Percentiles rank a stretch among this genome's conserved stretches.
Conservation (phyloP, 2,329 filamentous ascomycete species). For the Rhynchosporium secalis region DNA sequence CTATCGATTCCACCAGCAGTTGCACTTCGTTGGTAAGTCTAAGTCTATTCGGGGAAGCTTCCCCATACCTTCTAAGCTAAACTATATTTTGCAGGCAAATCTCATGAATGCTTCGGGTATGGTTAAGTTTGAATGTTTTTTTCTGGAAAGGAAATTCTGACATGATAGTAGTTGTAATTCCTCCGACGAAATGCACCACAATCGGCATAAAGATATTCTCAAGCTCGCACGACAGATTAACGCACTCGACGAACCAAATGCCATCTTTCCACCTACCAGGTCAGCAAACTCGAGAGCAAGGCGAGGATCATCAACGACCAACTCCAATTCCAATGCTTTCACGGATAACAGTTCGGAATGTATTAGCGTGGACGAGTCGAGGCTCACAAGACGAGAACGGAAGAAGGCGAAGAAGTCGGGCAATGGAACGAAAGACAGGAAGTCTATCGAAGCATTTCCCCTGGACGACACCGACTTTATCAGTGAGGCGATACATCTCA, state of each 20-base stretch:
- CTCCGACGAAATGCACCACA: slow-evolving; percentile 39
- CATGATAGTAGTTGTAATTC: slow-evolving; percentile 33
- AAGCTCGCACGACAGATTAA: slow-evolving; percentile 33
- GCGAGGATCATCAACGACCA: slow-evolving; percentile 15
- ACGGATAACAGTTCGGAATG: slow-evolving; percentile 31
- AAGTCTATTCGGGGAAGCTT: neutral
- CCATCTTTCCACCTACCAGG: slow-evolving; percentile 15
- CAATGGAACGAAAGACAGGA: slow-evolving; percentile 20
- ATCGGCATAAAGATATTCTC: slow-evolving; percentile 38
- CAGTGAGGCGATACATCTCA: slow-evolving; percentile 37
- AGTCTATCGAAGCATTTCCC: slow-evolving; percentile 30
- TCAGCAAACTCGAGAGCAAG: slow-evolving; percentile 7
- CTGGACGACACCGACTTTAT: slow-evolving; percentile 34
- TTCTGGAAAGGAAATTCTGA: slow-evolving; percentile 16
- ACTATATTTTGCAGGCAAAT: slow-evolving; percentile 30
- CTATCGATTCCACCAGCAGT: slow-evolving; percentile 39
- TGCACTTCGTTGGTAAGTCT: slow-evolving; percentile 39
- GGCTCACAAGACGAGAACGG: slow-evolving; percentile 29
- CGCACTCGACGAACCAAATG: slow-evolving; percentile 26
- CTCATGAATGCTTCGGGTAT: slow-evolving; percentile 38
- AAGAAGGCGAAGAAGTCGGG: slow-evolving; percentile 35
- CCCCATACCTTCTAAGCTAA: slow-evolving; percentile 6
- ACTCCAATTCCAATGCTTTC: slow-evolving; percentile 14
- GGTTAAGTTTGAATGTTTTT: neutral
- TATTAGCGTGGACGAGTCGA: slow-evolving; percentile 15